A percentile compares a stretch with the other conserved stretches of the same genome.
These are phyloP conservation scores for Acephala macrosclerotiorum DNA, from an alignment of 2,329 filamentous ascomycete genomes.

Conservation along the genomic window DNA sequence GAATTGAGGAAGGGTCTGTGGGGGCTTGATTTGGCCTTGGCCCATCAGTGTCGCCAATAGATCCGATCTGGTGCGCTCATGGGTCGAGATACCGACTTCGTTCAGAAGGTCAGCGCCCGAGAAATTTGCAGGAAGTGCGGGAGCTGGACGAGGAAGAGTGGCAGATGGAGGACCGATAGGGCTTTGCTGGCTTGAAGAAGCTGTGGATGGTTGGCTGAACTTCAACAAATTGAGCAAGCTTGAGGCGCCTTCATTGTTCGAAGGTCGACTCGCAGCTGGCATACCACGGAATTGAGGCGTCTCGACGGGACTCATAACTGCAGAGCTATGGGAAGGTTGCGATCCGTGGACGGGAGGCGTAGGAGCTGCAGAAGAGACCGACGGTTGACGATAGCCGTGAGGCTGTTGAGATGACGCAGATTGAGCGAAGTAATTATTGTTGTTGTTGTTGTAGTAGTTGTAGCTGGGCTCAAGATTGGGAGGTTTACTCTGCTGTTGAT, in stretches of 20 bases:
- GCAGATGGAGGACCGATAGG: slow-evolving; percentile 41
- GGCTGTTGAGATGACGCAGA: slow-evolving; percentile 33
- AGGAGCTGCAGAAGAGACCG: slow-evolving; percentile 64
- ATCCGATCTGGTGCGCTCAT: slow-evolving; percentile 37
- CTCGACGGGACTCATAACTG: slow-evolving; percentile 63
- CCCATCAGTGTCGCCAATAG: slow-evolving; percentile 44
- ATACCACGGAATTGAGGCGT: slow-evolving; percentile 51
- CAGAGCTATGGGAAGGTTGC: slow-evolving; percentile 62
- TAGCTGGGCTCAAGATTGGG: slow-evolving; percentile 41
- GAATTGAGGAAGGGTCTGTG: slow-evolving; percentile 37
- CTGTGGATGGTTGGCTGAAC: slow-evolving; percentile 58
- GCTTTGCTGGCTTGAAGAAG: slow-evolving; percentile 36
- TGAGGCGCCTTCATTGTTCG: slow-evolving; percentile 57
- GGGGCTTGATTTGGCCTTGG: slow-evolving; percentile 35
- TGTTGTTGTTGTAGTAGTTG: slow-evolving; percentile 38
- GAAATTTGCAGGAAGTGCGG: slow-evolving; percentile 37
- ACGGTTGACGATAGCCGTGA: slow-evolving; percentile 59
- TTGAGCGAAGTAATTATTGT: slow-evolving; percentile 40
- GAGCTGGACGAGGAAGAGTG: slow-evolving; percentile 40
- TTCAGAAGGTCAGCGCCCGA: slow-evolving; percentile 32
- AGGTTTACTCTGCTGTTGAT: slow-evolving; percentile 35
- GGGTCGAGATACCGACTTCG: slow-evolving; percentile 29
- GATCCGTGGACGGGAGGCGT: slow-evolving; percentile 61
- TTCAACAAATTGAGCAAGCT: slow-evolving; percentile 71
- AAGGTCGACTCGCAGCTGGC: slow-evolving; percentile 39